Evolutionary conservation across 2,329 filamentous ascomycete species (phyloP).

Genomic region (Claviceps maximensis): DNA sequence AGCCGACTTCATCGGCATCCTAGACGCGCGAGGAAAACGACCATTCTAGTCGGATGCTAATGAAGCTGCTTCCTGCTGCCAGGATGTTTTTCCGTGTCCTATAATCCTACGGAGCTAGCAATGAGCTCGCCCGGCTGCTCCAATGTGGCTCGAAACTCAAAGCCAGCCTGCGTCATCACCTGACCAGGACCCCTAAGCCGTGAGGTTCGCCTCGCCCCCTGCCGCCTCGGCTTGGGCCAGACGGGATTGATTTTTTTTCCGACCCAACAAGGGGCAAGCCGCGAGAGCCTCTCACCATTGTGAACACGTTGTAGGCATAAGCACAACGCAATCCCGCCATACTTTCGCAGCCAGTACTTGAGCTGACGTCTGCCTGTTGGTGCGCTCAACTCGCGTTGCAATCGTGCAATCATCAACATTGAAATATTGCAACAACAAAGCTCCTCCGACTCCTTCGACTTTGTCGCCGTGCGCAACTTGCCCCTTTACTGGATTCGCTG

Average conservation of each 20-base stretch:
- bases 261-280: neutral
- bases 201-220: neutral
- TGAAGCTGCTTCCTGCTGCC: too few relatives aligned
- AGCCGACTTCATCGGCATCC: too few relatives aligned
- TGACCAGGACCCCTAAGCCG: slow-evolving; percentile 5
- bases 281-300: neutral
- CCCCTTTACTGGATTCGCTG: neutral
- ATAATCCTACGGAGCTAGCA: neutral
- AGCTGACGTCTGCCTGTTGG: neutral
- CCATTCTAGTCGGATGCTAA: too few relatives aligned
- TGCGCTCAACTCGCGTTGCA: neutral
- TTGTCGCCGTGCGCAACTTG: neutral
- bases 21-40: too few relatives aligned
- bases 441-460: neutral
- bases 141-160: too few relatives aligned
- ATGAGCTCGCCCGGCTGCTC: too few relatives aligned
- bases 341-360: neutral
- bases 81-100: too few relatives aligned
- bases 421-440: neutral
- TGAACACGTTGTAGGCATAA: neutral
- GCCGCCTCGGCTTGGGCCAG: neutral
- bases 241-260: neutral
- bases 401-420: too few relatives aligned
- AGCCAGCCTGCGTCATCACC: slow-evolving; percentile 3
- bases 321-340: too few relatives aligned